phyloP scores from a whole-genome alignment of 768 basidiomycete species.

The Pleurotus ostreatus region DNA sequence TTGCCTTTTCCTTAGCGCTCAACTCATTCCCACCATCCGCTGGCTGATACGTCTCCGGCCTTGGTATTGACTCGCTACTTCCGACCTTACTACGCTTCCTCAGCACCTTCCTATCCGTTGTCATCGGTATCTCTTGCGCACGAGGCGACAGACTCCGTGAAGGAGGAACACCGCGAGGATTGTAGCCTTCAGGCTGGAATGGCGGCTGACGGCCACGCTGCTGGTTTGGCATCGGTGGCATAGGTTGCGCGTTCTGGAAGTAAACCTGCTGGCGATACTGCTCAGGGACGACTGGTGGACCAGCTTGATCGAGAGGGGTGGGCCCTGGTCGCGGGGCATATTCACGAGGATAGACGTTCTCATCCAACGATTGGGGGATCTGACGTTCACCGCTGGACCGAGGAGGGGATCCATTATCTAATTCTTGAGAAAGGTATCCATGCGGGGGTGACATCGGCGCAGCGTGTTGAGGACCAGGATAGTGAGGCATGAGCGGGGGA shows the following conservation, averaged over 20 bases:
- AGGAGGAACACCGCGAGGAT: not conserved
- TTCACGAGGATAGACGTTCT: not conserved
- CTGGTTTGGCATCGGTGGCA: not conserved
- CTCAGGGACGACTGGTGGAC: too few relatives aligned
- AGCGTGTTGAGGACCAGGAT: not conserved
- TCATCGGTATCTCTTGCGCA: not conserved
- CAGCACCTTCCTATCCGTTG: not conserved
- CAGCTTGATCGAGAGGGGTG: not conserved
- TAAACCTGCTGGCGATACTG: too few relatives aligned
- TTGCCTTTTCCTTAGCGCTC: not conserved
- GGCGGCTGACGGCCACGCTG: not conserved
- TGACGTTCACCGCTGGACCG: too few relatives aligned
- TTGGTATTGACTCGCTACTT: not conserved
- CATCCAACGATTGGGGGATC: too few relatives aligned
- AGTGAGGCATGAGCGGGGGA: not conserved
- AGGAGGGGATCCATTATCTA: too few relatives aligned
- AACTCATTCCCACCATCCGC: not conserved
- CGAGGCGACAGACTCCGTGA: not conserved
- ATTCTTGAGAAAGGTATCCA: too few relatives aligned
- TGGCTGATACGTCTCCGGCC: not conserved
- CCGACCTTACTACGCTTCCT: slow-evolving; percentile 1
- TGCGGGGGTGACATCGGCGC: not conserved
- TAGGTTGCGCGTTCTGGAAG: too few relatives aligned
- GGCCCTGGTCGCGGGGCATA: not conserved
- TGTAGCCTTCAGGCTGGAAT: not conserved